phyloP scores from a whole-genome alignment of 306 rosid genomes.

The Gastrolobium bilobum region DNA sequence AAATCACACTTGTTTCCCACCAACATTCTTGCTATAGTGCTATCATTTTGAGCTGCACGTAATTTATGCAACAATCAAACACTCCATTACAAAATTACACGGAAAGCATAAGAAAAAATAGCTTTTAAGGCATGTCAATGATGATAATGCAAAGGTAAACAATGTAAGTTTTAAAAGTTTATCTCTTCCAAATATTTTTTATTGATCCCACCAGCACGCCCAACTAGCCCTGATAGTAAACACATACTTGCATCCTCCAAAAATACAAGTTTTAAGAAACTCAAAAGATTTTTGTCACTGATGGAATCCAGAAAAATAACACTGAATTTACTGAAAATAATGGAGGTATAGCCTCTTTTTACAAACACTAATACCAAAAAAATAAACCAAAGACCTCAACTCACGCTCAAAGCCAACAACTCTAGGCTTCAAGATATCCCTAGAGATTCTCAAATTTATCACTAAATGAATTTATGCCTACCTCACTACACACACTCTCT shows the following conservation, averaged over 20 bases:
- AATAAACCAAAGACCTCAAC: too few species aligned
- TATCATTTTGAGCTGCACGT: slow-evolving; percentile 87
- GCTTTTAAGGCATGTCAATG: background rate
- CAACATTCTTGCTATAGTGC: slow-evolving; percentile 78
- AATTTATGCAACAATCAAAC: slow-evolving; percentile 38
- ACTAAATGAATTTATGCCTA: too few species aligned
- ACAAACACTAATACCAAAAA: too few species aligned
- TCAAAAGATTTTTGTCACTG: background rate
- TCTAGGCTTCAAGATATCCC: too few species aligned
- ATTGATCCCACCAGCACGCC: background rate
- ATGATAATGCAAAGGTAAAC: slow-evolving; percentile 25
- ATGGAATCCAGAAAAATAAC: too few species aligned
- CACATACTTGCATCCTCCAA: background rate
- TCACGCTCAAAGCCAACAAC: too few species aligned
- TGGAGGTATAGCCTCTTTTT: too few species aligned
- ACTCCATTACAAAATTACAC: background rate
- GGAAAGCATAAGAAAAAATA: background rate
- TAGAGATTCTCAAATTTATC: too few species aligned
- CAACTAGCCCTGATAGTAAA: background rate
- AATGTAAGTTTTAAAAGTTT: background rate
- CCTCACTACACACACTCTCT: too few species aligned
- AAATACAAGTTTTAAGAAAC: background rate
- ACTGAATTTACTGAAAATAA: too few species aligned
- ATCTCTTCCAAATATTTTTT: background rate
- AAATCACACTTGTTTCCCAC: slow-evolving; percentile 94